Base-by-base conservation (phyloP, 805 yeast species). In the Komagataella kurtzmanii region DNA sequence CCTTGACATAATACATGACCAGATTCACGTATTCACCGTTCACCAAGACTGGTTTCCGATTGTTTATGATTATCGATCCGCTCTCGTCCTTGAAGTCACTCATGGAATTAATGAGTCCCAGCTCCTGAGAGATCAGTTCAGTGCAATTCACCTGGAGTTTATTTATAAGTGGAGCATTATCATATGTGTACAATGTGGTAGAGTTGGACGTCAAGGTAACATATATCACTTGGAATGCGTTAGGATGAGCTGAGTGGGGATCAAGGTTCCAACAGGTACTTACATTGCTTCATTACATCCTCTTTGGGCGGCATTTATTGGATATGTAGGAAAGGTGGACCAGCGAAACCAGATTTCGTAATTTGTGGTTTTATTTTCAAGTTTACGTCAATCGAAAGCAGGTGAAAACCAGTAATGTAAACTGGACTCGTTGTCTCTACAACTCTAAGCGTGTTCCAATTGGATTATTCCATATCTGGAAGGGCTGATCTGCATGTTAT, bases 161-260 rank as follows among this genome's bases (percentile, higher is more conserved):
- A 30, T 71, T 68, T 1, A 70, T 65, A 44, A 80, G 61, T 21
- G 65, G 67, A 47, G 65, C 62, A 58, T 77, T 77, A 56, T 80
- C 84, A 55, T 77, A 71, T 10, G 84, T 75, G 61, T 76, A 81
- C 12, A 80, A 65, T 0, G 85, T 79, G 5, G 83, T 76, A 17
- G 85, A 79, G 58, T 81, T 80, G 51, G 67, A 62, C 3, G 80
- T 73, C 45, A 76, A 65, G 2, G 80, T 72, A 18, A 77, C 72
- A 56, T 70, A 72, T 17, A 76, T 66, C 55, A 76, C 77, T 72
- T 23, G 7, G 18, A 8, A 12, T 44, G 12, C 7, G 21, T 44
- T 18, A 30, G 40, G n/a, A 4, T 30, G 40, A 30, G 4, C 46
- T 18, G 8, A 14, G 8, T 8, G 17, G 6, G 45, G 8, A 23